Evolutionary conservation across 1,139 yeast species (phyloP), one percentile per base, ranked within the genome.

Genomic region (Yarrowia galli): DNA sequence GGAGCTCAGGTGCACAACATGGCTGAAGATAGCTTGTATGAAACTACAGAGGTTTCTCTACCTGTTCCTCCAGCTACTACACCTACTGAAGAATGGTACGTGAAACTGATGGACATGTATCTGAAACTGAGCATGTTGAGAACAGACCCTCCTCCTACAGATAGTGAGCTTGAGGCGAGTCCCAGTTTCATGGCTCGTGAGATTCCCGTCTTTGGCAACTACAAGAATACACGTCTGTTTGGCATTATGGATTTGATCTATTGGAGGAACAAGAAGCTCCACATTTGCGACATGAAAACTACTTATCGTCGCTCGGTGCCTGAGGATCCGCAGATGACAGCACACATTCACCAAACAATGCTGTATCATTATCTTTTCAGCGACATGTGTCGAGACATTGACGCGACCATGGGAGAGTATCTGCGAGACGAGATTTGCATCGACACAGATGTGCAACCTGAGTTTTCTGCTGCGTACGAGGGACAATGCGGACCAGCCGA

Each of bases 291-390:
- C 15, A 61, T 61, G 66, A 61, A 61, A 13, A 61, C 66, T 18
- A 46, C 56, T 2, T 18, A 12, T n/a, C 36, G 25, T 12, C 35
- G 56, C 8, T 10, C 12, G 15, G 45, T 38, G 10, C 66, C 66
- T 2, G 46, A 36, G n/a, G 54, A 46, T 23, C 38, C 46, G 7
- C 46, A 35, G 15, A 46, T 61, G 56, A 36, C 56, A 12, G 23
- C 54, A 2, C 66, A 61, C 20, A 25, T 23, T n/a, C 36, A 61
- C 46, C 66, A 61, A 69, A 71, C 77, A 13, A 70, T 77, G 46
- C 56, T 74, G 3, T 79, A 78, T 67, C 76, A 74, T 48, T 66
- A 69, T 58, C 67, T 78, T 65, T 67, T 75, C 0, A 20, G 40
- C 8, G 49, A 69, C n/a, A 68, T 74, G 73, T 61, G 66, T 23